Evolutionary conservation across 2,329 filamentous ascomycete genomes (phyloP), one percentile per base, ranked within the genome.

Genomic region (Penicillium frequentans): DNA sequence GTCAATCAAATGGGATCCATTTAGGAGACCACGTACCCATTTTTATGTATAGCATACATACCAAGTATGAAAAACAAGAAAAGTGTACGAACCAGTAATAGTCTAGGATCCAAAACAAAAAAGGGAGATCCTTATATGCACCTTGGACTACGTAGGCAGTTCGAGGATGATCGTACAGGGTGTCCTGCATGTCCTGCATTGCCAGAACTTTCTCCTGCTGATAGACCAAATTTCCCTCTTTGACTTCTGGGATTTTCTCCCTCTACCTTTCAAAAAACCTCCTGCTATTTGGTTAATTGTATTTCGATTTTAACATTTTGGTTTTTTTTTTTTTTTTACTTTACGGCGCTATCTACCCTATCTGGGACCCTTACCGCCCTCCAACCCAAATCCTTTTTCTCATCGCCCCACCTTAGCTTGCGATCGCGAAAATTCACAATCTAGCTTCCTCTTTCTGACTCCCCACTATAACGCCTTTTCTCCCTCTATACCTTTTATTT

Each of bases 371-470:
- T 62, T 51, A 58, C 54, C 55, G 54, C 57, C 53, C 57, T 33
- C 27, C 19, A 52, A 35, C 27, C 19, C 46, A 29, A 63, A 55
- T 62, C 63, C 59, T 59, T 64, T 47, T 70, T 66, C 57, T 60
- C 59, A 69, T 68, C 68, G 72, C 72, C 72, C 72, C 72, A 74
- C 72, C 65, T 70, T 68, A 74, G 71, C 70, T 74, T 65, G 61
- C 65, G 63, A 65, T 67, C 67, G 58, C 64, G 64, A 70, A 72
- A 71, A 67, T 68, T 66, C 61, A 47, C 43, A 24, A 35, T 31
- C 27, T 19, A 63, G 57, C 52, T 45, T 54, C 56, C 33, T 49
- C 55, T 51, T 52, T 56, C 51, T 51, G 49, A 39, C 50, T 19
- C 7, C 35, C 43, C 49, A 29, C 43, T 50, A 24, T 48, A 31